Evolutionary conservation across 169 alveolate species (phyloP), one percentile per base, ranked within the genome.

Genomic region (Cryptosporidium sp.): DNA sequence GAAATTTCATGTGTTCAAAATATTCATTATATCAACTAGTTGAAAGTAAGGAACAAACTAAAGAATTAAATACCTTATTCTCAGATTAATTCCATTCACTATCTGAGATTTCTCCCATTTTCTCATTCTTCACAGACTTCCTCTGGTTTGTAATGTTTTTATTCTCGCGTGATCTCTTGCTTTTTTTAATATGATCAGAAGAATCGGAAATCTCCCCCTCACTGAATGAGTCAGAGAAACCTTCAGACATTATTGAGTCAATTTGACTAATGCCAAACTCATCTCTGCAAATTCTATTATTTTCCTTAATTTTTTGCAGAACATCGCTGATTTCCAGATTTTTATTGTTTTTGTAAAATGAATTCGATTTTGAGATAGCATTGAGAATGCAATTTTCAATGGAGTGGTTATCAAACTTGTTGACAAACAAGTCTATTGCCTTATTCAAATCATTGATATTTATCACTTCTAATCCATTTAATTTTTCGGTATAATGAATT

Each of bases 351-450:
- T 56, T 29, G 68, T 37, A 73, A 18, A 73, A 33, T 42, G 31
- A 39, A 35, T 73, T 73, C 9, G 86, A 29, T 73, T 52, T 80
- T 26, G 75, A 62, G 8, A 53, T 39, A 3, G 75, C 33, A 18
- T 62, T 62, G 42, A 16, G 3, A n/a, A 80, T 14, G 16, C 52
- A 44, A 18, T 39, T 37, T 48, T 80, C 89, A n/a, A 80, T 80
- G 1, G 89, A 60, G 26, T 60, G 73, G 51, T 35, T 80, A 42
- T 80, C 89, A 62, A 26, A 44, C 56, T 80, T 80, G 18, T 80
- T 60, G 21, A 80, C 89, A 65, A 80, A 80, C 37, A 42, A 23
- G 12, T 60, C 31, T n/a, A 80, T 39, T 37, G 89, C 89, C 37
- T 39, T 65, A 60, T 80, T 80, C 14, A 80, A 65, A 3, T 80